A percentile compares a stretch with the other conserved stretches of the same genome.
Evolutionary conservation across 176 grass and related monocot species (phyloP).

Genomic region (Bromus sterilis): DNA sequence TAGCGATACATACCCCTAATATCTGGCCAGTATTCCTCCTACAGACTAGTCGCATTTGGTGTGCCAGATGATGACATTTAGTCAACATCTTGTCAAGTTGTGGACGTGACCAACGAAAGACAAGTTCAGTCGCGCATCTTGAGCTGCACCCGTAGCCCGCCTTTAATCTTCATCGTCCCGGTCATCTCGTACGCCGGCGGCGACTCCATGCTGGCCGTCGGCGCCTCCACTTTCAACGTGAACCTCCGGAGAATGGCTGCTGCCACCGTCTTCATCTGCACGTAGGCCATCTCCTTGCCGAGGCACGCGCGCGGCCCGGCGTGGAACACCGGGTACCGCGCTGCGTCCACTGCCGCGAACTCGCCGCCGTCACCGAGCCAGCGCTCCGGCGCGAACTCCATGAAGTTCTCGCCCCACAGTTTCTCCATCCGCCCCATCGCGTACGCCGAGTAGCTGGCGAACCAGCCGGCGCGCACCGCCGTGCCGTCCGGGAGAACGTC

Average conservation of each 20-base stretch:
- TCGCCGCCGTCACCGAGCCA: conserved; percentile 45
- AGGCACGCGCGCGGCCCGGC: conserved; percentile 51
- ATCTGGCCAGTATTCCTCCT: no score
- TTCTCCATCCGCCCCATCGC: conserved; percentile 62
- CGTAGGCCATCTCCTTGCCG: conserved; percentile 80
- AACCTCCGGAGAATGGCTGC: conserved; percentile 40
- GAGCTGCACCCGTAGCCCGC: conserved; percentile 31
- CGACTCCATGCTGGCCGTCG: not conserved
- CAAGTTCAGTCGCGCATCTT: not conserved
- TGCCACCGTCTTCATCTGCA: conserved; percentile 75
- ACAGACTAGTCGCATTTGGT: not conserved
- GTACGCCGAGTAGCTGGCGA: conserved; percentile 45
- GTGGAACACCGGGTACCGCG: conserved; percentile 56
- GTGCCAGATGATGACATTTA: no score
- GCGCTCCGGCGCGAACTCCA: conserved; percentile 55
- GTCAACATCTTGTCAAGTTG: not conserved
- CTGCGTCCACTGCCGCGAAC: conserved; percentile 31
- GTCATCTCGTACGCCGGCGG: conserved; percentile 46
- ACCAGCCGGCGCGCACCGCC: conserved; percentile 39
- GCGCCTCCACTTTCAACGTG: not conserved
- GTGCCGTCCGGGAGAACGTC: conserved; percentile 63
- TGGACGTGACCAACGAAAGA: not conserved
- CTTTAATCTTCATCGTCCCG: conserved; percentile 45
- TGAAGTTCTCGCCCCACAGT: conserved; percentile 41
- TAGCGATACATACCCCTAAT: no score